Conservation (phyloP, 73 alveolate species). For the Paraurostyla sp. region DNA sequence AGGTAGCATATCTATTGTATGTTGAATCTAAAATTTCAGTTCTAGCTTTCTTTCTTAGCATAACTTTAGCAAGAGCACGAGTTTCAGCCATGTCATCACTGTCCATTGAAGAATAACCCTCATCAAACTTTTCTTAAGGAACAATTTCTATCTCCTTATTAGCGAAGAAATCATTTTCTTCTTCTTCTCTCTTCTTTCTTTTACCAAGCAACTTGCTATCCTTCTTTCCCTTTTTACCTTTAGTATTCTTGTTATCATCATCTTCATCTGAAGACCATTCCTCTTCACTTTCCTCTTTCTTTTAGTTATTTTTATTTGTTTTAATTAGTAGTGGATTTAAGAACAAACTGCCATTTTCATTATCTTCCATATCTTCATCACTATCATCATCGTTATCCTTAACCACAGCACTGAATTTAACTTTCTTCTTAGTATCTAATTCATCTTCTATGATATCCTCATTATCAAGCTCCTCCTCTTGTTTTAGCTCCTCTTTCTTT, state of each 20-base stretch:
- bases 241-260: constrained; percentile 75
- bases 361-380: constrained; percentile 80
- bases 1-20: constrained; percentile 90
- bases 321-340: constrained; percentile 51
- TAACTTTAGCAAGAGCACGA: constrained; percentile 95
- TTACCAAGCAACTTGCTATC: constrained; percentile 57
- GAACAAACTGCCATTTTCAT: constrained; percentile 78
- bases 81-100: constrained; percentile 97
- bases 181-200: constrained; percentile 64
- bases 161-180: constrained; percentile 63
- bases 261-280: constrained; percentile 77
- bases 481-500: constrained; percentile 22
- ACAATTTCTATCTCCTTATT: constrained; percentile 78
- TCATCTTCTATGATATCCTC: constrained; percentile 34
- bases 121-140: constrained; percentile 63
- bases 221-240: constrained; percentile 67
- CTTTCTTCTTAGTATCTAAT: not conserved
- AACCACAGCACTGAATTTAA: constrained; percentile 52
- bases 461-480: constrained; percentile 9
- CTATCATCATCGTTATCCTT: constrained; percentile 68
- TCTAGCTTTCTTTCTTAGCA: constrained; percentile 95
- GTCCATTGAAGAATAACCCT: constrained; percentile 83
- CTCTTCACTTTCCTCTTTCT: constrained; percentile 76
- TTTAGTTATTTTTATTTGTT: constrained; percentile 49
- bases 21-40: constrained; percentile 88